Evolutionary conservation across 2,329 filamentous ascomycete species (phyloP), one percentile per base, ranked within the genome.

Genomic region (Mycosphaerella sp.): DNA sequence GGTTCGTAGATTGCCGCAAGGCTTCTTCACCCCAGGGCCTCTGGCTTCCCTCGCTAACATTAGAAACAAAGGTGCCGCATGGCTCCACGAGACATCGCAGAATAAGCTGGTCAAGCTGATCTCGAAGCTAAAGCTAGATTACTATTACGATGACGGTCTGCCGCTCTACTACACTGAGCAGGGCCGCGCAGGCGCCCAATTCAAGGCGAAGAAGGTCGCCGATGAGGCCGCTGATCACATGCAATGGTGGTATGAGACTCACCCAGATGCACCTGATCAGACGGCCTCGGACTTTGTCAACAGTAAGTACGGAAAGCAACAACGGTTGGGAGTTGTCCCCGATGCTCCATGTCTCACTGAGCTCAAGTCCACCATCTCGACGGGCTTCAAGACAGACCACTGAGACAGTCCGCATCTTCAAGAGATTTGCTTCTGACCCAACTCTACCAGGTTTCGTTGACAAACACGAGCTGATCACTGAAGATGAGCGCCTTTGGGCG

Each of bases 51-150:
- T 51, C 58, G 58, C 60, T 62, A 47, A 60, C 53, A 49, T 48
- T 39, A 29, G 43, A 47, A 31, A 11, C 14, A 21, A 48, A 74
- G 72, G 72, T 46, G 72, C 72, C 51, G 72, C 72, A 53, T 74
- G 72, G 72, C 72, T 74, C 67, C 72, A 74, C 62, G 72, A 74
- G 66, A 74, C 72, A 31, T 72, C 69, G 43, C 72, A 74, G 64
- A 74, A 74, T 59, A 71, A 69, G 52, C 64, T 75, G 39, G 71
- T 74, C 34, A 73, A 72, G 57, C 64, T 75, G 52, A 74, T 75
- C 50, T 66, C 68, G 17, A 69, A 68, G 55, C 65, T 75, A 38
- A 66, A 66, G 36, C 72, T 75, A 48, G 71, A 73, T 45, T 74
- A 74, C 56, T 75, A 74, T 60, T 75, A 73, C 60, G 73, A 75